A percentile compares a stretch with the other conserved stretches of the same genome.
phyloP scores from a whole-genome alignment of 208 protist species.

The Blechomonas ayalai region DNA sequence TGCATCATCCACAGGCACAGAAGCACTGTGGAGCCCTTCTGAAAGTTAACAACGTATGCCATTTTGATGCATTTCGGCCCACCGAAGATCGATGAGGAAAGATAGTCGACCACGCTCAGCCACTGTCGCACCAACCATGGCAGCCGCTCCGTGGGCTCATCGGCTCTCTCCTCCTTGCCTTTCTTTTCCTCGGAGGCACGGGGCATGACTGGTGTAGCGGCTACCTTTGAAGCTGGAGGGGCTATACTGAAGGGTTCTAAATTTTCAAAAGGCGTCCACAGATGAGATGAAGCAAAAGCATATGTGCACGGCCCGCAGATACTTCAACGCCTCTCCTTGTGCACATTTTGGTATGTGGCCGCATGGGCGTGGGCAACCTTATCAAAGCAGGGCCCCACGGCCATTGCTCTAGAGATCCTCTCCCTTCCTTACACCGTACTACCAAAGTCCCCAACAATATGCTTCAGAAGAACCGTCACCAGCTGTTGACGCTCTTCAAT shows the following conservation, averaged over 20 bases:
- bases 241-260: too few relatives aligned
- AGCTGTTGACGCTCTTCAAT: conserved; percentile 59
- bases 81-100: conserved; percentile 39
- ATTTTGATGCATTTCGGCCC: conserved; percentile 57
- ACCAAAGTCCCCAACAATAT: conserved; percentile 72
- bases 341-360: too few relatives aligned
- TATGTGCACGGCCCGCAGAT: too few relatives aligned
- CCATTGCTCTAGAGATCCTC: too few relatives aligned
- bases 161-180: conserved; percentile 1
- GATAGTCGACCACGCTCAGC: conserved; percentile 32
- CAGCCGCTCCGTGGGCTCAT: conserved; percentile 3
- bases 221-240: too few relatives aligned
- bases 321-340: too few relatives aligned
- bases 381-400: too few relatives aligned
- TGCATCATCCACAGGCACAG: conserved; percentile 65
- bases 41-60: conserved; percentile 73
- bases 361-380: too few relatives aligned
- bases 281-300: too few relatives aligned
- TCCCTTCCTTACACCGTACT: conserved; percentile 17
- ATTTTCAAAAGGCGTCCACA: too few relatives aligned
- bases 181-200: too few relatives aligned
- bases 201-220: too few relatives aligned
- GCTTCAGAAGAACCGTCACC: conserved; percentile 52
- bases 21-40: conserved; percentile 68
- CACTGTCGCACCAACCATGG: conserved; percentile 28